Conservation (phyloP, 768 basidiomycete species). For the Ephemerocybe angulata region DNA sequence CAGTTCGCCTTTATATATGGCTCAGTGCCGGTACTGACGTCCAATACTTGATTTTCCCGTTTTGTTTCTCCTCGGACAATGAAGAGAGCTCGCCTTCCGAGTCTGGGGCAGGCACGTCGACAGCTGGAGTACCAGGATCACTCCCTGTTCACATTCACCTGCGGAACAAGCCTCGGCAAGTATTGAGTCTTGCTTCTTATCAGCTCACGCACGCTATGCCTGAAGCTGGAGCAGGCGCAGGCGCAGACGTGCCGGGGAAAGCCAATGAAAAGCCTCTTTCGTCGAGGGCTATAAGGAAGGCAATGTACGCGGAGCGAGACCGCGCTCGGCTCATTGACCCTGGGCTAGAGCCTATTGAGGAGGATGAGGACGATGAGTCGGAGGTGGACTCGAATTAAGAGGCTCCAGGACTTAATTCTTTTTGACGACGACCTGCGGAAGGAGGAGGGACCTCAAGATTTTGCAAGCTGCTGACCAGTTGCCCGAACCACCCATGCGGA, state of each 20-base stretch:
- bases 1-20: not conserved
- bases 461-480: conserved; percentile 64
- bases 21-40: not conserved
- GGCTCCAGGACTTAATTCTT: not conserved
- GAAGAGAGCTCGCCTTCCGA: conserved; percentile 1
- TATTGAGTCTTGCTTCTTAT: conserved; percentile 55
- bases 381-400: conserved; percentile 30
- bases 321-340: no score
- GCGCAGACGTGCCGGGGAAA: conserved; percentile 22
- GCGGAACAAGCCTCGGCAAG: conserved; percentile 30
- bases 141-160: conserved; percentile 60
- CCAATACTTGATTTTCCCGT: conserved; percentile 1
- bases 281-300: conserved; percentile 52
- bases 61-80: not conserved
- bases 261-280: conserved; percentile 31
- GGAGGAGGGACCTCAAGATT: conserved; percentile 63
- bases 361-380: conserved; percentile 47
- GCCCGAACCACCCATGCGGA: conserved; percentile 76
- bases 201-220: conserved; percentile 46
- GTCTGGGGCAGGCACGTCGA: conserved; percentile 1
- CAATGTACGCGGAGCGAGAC: conserved; percentile 68
- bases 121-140: conserved; percentile 45
- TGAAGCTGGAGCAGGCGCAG: conserved; percentile 25
- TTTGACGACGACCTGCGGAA: conserved; percentile 33
- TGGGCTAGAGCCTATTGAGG: conserved; percentile 47